Conservation (phyloP, 306 rosid genomes). For the Arachis hypogaea region DNA sequence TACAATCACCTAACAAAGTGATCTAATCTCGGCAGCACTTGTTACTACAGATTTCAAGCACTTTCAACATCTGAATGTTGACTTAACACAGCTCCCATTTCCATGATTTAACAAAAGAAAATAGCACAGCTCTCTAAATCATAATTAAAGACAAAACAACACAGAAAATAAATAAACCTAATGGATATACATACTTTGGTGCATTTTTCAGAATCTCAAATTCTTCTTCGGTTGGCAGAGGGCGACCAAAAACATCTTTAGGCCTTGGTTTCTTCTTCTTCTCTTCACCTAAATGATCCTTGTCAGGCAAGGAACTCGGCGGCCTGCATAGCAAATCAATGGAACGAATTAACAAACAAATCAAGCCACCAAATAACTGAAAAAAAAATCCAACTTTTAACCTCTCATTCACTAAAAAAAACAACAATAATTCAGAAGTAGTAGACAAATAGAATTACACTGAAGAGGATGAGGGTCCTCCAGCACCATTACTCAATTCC, state of each 20-base stretch:
- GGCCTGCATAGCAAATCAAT: constrained; percentile 41
- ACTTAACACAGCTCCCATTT: neutral
- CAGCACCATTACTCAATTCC: constrained; percentile 45
- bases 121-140: neutral
- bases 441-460: constrained; percentile 40
- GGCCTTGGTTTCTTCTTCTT: constrained; percentile 86
- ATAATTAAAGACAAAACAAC: neutral
- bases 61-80: constrained; percentile 14
- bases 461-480: constrained; percentile 58
- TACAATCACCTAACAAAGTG: constrained; percentile 5
- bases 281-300: constrained; percentile 45
- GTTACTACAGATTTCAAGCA: constrained; percentile 20
- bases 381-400: neutral
- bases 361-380: neutral
- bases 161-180: neutral
- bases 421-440: constrained; percentile 4
- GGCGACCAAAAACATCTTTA: constrained; percentile 93
- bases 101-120: constrained; percentile 7
- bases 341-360: neutral
- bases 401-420: too few relatives aligned
- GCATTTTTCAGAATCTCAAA: constrained; percentile 88
- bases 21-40: constrained; percentile 23
- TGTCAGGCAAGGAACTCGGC: constrained; percentile 41
- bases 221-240: constrained; percentile 90
- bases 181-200: constrained; percentile 72